These are phyloP conservation scores for Fistulifera solaris DNA, from an alignment of 108 stramenopile species.

Conservation along the genomic window DNA sequence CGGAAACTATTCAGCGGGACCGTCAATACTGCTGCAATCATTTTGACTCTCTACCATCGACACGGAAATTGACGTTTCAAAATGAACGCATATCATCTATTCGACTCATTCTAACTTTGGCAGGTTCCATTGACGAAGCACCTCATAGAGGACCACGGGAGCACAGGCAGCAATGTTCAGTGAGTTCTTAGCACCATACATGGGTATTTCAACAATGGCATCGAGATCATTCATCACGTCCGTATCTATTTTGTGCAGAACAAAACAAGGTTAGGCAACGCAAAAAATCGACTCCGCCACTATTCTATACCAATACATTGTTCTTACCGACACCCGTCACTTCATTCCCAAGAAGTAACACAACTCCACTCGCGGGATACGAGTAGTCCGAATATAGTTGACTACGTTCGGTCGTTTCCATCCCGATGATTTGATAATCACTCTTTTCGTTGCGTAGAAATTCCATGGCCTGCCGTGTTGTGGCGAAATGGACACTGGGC, in stretches of 20 bases:
- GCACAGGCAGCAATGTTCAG: constrained; percentile 86
- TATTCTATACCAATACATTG: too few relatives aligned
- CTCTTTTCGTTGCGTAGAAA: constrained; percentile 2
- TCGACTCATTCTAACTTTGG: neutral
- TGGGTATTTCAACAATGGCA: constrained; percentile 74
- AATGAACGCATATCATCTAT: too few relatives aligned
- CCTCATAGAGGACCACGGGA: constrained; percentile 77
- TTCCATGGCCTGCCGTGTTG: constrained; percentile 38
- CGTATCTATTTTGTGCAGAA: neutral
- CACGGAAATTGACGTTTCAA: too few relatives aligned
- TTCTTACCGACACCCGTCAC: constrained; percentile 42
- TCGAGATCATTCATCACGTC: constrained; percentile 24
- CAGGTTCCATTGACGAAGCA: constrained; percentile 60
- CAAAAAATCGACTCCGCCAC: too few relatives aligned
- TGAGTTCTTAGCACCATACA: constrained; percentile 77
- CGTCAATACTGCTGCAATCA: too few relatives aligned
- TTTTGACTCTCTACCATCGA: too few relatives aligned
- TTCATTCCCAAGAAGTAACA: constrained; percentile 81
- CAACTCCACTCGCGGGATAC: constrained; percentile 41
- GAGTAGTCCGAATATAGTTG: constrained; percentile 34
- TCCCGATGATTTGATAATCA: constrained; percentile 39
- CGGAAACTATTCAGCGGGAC: too few relatives aligned
- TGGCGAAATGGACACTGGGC: constrained; percentile 54
- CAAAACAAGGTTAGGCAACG: too few relatives aligned
- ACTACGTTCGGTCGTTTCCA: constrained; percentile 79